Evolutionary conservation across 805 yeast genomes (phyloP).

Genomic region (Ogataea henricii): DNA sequence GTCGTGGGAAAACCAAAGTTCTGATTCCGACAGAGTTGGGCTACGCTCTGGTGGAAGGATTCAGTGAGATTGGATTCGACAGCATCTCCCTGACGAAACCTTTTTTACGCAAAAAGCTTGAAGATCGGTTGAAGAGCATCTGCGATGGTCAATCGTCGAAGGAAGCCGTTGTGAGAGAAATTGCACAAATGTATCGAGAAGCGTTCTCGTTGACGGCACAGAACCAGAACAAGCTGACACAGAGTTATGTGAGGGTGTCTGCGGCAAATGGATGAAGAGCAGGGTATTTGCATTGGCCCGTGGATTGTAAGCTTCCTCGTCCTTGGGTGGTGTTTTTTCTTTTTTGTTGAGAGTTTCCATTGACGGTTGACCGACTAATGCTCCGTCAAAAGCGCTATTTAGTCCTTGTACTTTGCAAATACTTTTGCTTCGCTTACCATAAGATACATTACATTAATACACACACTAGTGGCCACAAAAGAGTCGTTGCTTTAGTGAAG

Average conservation of each 20-base stretch:
- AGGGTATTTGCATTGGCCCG: background rate
- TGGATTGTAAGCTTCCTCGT: too few relatives aligned
- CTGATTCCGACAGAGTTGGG: slow-evolving; percentile 84
- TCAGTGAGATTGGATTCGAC: slow-evolving; percentile 76
- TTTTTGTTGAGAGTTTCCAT: too few relatives aligned
- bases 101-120: slow-evolving; percentile 75
- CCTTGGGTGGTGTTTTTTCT: too few relatives aligned
- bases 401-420: too few relatives aligned
- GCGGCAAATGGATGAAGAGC: slow-evolving; percentile 10
- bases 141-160: slow-evolving; percentile 63
- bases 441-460: background rate
- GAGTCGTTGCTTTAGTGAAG: too few relatives aligned
- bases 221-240: slow-evolving; percentile 40
- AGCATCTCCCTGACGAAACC: slow-evolving; percentile 81
- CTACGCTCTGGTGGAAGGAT: slow-evolving; percentile 83
- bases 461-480: too few relatives aligned
- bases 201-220: slow-evolving; percentile 55
- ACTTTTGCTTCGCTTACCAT: too few relatives aligned
- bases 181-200: slow-evolving; percentile 57
- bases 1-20: slow-evolving; percentile 42
- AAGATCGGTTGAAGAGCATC: slow-evolving; percentile 62
- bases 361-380: too few relatives aligned
- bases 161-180: slow-evolving; percentile 54
- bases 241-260: slow-evolving; percentile 33
- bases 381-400: too few relatives aligned